These are phyloP conservation scores for Yamadazyma sp. DNA, from an alignment of 805 yeast genomes.

Conservation along the genomic window DNA sequence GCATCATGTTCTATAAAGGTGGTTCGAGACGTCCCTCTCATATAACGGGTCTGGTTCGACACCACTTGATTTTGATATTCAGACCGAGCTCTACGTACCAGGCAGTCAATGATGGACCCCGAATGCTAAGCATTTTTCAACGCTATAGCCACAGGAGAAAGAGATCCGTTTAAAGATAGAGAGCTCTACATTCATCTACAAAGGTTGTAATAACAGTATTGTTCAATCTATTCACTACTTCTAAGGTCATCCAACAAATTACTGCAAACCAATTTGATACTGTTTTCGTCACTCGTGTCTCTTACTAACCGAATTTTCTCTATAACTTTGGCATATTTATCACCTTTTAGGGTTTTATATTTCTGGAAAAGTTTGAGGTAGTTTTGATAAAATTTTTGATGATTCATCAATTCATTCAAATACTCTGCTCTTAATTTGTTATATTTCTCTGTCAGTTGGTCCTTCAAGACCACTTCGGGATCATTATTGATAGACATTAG, in stretches of 20 bases:
- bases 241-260: conserved; percentile 21
- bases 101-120: too few species aligned
- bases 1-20: neutral
- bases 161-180: too few species aligned
- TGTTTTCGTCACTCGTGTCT: conserved; percentile 22
- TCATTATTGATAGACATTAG: conserved; percentile 20
- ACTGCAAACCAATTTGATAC: conserved; percentile 22
- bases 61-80: too few species aligned
- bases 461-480: conserved; percentile 2
- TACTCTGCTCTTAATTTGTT: conserved; percentile 25
- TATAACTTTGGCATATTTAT: conserved; percentile 9
- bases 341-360: conserved; percentile 21
- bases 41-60: too few species aligned
- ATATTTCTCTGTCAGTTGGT: conserved; percentile 15
- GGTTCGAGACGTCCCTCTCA: too few species aligned
- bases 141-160: too few species aligned
- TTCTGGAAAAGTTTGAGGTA: conserved; percentile 30
- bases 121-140: too few species aligned
- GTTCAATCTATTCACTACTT: neutral
- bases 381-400: conserved; percentile 29
- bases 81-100: too few species aligned
- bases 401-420: conserved; percentile 27
- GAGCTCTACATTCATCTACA: too few species aligned
- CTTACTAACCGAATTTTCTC: conserved; percentile 21
- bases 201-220: too few species aligned